Evolutionary conservation across 176 grass and related monocot species (phyloP).

Genomic region (Oryza officinalis): DNA sequence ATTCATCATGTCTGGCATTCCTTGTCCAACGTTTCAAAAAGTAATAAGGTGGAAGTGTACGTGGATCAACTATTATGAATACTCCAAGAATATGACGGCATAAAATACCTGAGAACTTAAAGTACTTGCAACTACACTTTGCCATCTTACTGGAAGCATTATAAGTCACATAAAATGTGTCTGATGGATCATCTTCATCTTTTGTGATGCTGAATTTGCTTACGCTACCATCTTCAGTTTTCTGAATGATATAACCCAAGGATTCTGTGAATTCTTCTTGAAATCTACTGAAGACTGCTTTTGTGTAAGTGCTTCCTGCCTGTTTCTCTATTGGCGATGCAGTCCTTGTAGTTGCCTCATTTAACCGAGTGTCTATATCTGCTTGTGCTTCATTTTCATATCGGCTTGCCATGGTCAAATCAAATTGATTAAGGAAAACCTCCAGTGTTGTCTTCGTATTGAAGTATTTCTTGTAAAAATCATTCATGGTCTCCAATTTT

Average conservation of each 20-base stretch:
- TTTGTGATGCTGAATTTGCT: slow-evolving; percentile 69
- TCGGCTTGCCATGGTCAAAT: slow-evolving; percentile 52
- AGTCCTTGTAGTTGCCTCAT: slow-evolving; percentile 62
- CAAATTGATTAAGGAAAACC: slow-evolving; percentile 78
- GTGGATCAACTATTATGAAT: slow-evolving; percentile 72
- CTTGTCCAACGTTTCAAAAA: slow-evolving; percentile 84
- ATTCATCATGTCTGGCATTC: slow-evolving; percentile 57
- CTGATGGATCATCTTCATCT: slow-evolving; percentile 78
- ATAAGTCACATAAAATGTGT: slow-evolving; percentile 78
- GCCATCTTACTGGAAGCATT: slow-evolving; percentile 70
- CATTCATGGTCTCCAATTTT: slow-evolving; percentile 81
- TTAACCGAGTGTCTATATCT: slow-evolving; percentile 58
- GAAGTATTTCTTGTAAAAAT: slow-evolving; percentile 91
- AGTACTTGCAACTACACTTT: slow-evolving; percentile 85
- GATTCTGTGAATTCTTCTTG: slow-evolving; percentile 93
- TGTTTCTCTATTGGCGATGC: slow-evolving; percentile 91
- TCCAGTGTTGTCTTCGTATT: slow-evolving; percentile 70
- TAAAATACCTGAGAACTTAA: slow-evolving; percentile 81
- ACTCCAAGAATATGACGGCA: slow-evolving; percentile 92
- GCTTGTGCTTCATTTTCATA: slow-evolving; percentile 72
- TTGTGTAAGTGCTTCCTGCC: slow-evolving; percentile 76
- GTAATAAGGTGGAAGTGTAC: slow-evolving; percentile 63
- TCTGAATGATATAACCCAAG: slow-evolving; percentile 77
- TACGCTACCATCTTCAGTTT: slow-evolving; percentile 61
- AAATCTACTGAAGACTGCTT: slow-evolving; percentile 81